phyloP scores from a whole-genome alignment of 2,329 filamentous ascomycete species.

The Verruconis gallopava region DNA sequence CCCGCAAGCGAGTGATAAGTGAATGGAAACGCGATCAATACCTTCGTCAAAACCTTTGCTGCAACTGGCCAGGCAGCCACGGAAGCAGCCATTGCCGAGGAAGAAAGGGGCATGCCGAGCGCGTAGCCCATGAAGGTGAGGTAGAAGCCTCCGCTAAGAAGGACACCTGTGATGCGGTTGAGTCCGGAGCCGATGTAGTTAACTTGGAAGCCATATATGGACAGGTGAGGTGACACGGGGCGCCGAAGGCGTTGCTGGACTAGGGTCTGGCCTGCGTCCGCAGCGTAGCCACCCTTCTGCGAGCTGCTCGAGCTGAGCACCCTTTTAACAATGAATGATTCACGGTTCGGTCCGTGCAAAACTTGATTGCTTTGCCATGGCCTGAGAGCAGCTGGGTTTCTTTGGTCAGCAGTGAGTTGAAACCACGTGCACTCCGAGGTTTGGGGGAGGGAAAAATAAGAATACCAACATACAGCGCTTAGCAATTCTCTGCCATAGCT shows the following conservation, averaged over 20 bases:
- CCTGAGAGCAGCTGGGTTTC: no score
- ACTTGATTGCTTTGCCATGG: no score
- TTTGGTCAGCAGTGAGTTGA: no score
- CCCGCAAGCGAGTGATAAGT: constrained; percentile 57
- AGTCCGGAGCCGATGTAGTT: constrained; percentile 67
- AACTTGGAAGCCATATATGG: constrained; percentile 76
- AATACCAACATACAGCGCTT: no score
- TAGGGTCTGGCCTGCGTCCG: constrained; percentile 44
- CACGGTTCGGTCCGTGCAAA: no score
- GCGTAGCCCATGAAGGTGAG: constrained; percentile 71
- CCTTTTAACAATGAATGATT: no score
- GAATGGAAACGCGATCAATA: constrained; percentile 49
- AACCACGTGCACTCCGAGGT: no score
- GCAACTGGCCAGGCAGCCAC: constrained; percentile 49
- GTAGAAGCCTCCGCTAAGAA: constrained; percentile 64
- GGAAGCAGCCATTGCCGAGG: constrained; percentile 47
- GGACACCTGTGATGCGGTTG: constrained; percentile 73
- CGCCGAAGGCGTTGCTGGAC: constrained; percentile 67
- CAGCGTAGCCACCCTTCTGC: no score
- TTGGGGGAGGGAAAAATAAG: no score
- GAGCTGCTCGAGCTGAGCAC: no score
- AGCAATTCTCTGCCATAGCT: no score
- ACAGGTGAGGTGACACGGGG: constrained; percentile 72
- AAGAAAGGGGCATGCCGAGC: constrained; percentile 58
- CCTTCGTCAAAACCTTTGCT: constrained; percentile 48